These are phyloP conservation scores for Rhynchosporium agropyri DNA, from an alignment of 2,329 filamentous ascomycete species.

Conservation along the genomic window DNA sequence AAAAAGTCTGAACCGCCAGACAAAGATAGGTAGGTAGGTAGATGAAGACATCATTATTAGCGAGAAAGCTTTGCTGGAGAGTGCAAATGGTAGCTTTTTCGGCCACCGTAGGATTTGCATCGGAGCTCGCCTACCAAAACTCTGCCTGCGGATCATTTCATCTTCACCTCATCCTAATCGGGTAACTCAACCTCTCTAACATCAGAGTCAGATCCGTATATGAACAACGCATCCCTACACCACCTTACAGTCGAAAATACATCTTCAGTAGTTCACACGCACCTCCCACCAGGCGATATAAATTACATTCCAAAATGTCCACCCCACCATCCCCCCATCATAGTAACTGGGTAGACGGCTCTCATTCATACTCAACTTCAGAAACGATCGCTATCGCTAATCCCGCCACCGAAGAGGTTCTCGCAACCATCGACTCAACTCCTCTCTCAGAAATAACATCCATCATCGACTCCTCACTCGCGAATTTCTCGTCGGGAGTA, in stretches of 20 bases:
- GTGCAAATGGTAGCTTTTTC: too few relatives aligned
- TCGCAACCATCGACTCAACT: constrained; percentile 33
- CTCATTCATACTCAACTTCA: constrained; percentile 23
- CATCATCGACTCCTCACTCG: constrained; percentile 27
- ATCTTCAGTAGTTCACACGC: neutral
- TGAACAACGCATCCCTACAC: neutral
- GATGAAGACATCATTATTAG: too few relatives aligned
- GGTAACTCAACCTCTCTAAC: constrained; percentile 7
- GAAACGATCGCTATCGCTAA: constrained; percentile 29
- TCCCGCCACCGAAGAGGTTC: constrained; percentile 29
- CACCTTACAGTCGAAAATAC: too few relatives aligned
- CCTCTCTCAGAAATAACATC: constrained; percentile 20
- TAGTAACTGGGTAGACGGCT: constrained; percentile 33
- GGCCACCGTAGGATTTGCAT: constrained; percentile 1
- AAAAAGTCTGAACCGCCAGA: too few relatives aligned
- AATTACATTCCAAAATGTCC: neutral
- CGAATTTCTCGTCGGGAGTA: constrained; percentile 29
- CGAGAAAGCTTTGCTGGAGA: too few relatives aligned
- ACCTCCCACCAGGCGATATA: neutral
- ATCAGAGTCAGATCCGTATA: neutral
- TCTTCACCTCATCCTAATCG: constrained; percentile 13
- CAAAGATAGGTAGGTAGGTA: too few relatives aligned
- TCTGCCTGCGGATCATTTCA: neutral
- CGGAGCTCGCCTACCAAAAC: constrained; percentile 6
- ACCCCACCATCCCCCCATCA: constrained; percentile 14